Evolutionary conservation across 1,284 basidiomycete species (phyloP), one percentile per base, ranked within the genome.

Genomic region (Wallemia mellicola): DNA sequence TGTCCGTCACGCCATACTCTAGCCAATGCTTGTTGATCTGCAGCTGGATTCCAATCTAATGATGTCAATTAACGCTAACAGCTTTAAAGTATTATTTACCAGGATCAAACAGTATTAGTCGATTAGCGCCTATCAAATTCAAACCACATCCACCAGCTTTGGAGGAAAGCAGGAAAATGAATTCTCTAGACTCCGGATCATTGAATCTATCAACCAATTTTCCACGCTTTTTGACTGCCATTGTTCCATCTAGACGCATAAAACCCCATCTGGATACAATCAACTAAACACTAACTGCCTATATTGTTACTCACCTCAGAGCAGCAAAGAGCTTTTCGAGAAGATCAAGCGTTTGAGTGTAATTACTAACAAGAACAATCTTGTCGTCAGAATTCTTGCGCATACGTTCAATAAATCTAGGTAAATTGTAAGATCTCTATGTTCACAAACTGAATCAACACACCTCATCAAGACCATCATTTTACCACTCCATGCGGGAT

Each of bases 1-100:
- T 98, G 92, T 0, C 92, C 92, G 67, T 99, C 92, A 74, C 94
- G 84, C 92, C 92, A 99, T 1, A 99, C 92, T 70, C 92, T 86
- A 38, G 92, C 92, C 2, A 98, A 76, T 9, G 92, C 92, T 70
- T 99, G 94, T 69, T 98, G 94, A 70, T 99, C 92, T 32, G 91
- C 87, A 2, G 92, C 91, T 24, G 91, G 92, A 66, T 96, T 96
- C 91, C 92, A 95, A 68, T 96, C 91, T 88, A 67, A 54, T 3
- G 54, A 58, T 28, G 25, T 7, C 30, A 26, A 54, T 32, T 59
- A 54, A 27, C 27, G 30, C 59, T 63, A 66, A 33, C 28, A 27
- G 62, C 61, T 59, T 58, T 56, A 33, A 55, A 57, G 24, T 28
- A 28, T n/a, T 1, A 2, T 73, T 61, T 66, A 89, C 87, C 79